A percentile compares a stretch with the other conserved stretches of the same genome.
phyloP scores from a whole-genome alignment of 495 filamentous ascomycete species.

The Clavariopsis aquatica region DNA sequence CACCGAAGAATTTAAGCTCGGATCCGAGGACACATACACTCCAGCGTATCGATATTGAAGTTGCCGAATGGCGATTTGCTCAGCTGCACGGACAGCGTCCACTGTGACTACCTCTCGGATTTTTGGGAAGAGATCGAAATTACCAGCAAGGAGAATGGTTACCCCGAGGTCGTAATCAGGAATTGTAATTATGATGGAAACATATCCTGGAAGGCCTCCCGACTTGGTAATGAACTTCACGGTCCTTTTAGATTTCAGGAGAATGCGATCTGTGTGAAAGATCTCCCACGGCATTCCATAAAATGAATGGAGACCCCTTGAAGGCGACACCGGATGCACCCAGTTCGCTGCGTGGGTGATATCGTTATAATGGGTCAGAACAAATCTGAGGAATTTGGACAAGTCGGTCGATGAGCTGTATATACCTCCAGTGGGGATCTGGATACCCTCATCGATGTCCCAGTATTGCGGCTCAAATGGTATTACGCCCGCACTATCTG shows the following conservation, averaged over 20 bases:
- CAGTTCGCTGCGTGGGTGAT: constrained; percentile 43
- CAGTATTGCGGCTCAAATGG: constrained; percentile 41
- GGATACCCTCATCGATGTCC: constrained; percentile 41
- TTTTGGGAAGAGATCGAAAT: constrained; percentile 20
- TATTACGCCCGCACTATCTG: constrained; percentile 42
- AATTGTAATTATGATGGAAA: constrained; percentile 36
- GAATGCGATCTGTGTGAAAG: constrained; percentile 38
- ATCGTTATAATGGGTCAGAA: constrained; percentile 45
- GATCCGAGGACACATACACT: constrained; percentile 23
- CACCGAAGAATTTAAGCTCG: constrained; percentile 38
- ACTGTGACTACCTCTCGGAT: constrained; percentile 36
- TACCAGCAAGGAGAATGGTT: constrained; percentile 40
- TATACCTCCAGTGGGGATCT: constrained; percentile 43
- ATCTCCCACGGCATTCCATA: constrained; percentile 49
- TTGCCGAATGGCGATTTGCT: constrained; percentile 33
- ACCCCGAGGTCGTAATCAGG: constrained; percentile 46
- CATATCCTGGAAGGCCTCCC: constrained; percentile 38
- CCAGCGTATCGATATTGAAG: constrained; percentile 37
- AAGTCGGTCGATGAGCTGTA: constrained; percentile 42
- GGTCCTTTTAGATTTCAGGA: constrained; percentile 33
- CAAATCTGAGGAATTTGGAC: constrained; percentile 40
- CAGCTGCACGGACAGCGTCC: constrained; percentile 38
- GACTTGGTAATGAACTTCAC: constrained; percentile 43
- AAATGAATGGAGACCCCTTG: constrained; percentile 34
- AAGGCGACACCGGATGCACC: constrained; percentile 38